Base-by-base conservation (phyloP, 1,284 basidiomycete genomes). In the Cryptococcus wingfieldii region DNA sequence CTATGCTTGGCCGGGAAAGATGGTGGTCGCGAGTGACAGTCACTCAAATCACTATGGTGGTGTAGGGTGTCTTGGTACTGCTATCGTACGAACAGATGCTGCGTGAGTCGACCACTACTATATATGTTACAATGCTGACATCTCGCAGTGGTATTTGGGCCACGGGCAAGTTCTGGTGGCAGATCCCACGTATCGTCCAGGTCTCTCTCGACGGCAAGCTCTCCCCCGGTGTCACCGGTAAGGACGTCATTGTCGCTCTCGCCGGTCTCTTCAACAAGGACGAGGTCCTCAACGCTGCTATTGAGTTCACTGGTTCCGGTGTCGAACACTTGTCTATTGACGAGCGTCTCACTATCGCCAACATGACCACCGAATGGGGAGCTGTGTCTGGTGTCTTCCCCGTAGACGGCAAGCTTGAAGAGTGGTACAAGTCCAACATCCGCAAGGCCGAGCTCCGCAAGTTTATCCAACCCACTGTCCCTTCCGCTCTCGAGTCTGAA, bases 291-390 rank as follows among this genome's bases (percentile, higher is more conserved):
- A 99, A 99, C 69, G 88, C 89, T n/a, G 95, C 95, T 2, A 89
- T 99, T 74, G 96, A 99, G 75, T 99, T 99, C 77, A 86, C 87
- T 2, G 95, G 95, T n/a, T 85, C 89, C 38, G 96, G 95, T 19
- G 81, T 98, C n/a, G 70, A 82, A 25, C 82, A 85, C 37, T 80
- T 99, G 44, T 79, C 84, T 0, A 83, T 99, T 45, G 95, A 99
- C 71, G 93, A 98, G 70, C 84, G 95, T 38, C 81, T 99, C 51
- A 95, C 95, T 0, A 98, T 98, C 62, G 82, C 92, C 37, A 96
- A 96, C 76, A 98, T 98, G 95, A 98, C 95, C 4, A 98, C 96
- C 16, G 95, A 99, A 75, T 99, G 95, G 95, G 95, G 95, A 50
- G 95, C 95, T 1, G 84, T 99, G 1, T 92, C 86, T 7, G 95